phyloP scores from a whole-genome alignment of 2,329 filamentous ascomycete genomes.

The Chalaropsis ovoidea region DNA sequence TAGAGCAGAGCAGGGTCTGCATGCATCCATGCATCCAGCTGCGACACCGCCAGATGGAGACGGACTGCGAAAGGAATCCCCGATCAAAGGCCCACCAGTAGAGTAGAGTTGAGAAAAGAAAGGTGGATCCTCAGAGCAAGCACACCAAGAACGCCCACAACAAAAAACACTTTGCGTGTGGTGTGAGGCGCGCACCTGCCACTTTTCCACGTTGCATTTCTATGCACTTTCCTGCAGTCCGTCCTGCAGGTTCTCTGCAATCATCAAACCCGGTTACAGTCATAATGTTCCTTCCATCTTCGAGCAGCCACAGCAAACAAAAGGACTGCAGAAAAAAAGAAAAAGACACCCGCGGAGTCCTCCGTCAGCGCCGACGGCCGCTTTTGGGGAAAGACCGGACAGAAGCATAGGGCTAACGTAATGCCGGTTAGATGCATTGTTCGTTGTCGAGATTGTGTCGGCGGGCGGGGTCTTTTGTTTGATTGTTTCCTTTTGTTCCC shows the following conservation, averaged over 20 bases:
- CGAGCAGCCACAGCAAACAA: not conserved
- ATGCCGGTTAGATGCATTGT: slow-evolving; percentile 15
- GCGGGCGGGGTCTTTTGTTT: not conserved
- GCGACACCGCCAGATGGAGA: too few relatives aligned
- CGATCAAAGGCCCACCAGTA: not conserved
- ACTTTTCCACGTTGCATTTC: slow-evolving; percentile 7
- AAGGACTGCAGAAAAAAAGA: not conserved
- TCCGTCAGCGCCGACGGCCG: not conserved
- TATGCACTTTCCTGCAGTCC: slow-evolving; percentile 1
- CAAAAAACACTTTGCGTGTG: not conserved
- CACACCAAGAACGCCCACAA: not conserved
- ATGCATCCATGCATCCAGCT: not conserved
- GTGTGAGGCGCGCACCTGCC: not conserved
- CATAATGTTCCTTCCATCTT: slow-evolving; percentile 2
- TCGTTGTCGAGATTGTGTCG: not conserved
- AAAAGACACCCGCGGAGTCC: not conserved
- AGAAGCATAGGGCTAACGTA: slow-evolving; percentile 18
- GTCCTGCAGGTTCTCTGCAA: slow-evolving; percentile 3
- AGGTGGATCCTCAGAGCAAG: not conserved
- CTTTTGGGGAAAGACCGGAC: slow-evolving; percentile 10
- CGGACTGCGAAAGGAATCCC: not conserved
- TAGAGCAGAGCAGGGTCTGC: slow-evolving; percentile 3
- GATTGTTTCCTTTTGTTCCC: not conserved
- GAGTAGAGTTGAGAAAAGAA: not conserved
- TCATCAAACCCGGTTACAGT: slow-evolving; percentile 1